Conservation (phyloP, 2,329 filamentous ascomycete species). For the Dryadomyces quercus-mongolicae region DNA sequence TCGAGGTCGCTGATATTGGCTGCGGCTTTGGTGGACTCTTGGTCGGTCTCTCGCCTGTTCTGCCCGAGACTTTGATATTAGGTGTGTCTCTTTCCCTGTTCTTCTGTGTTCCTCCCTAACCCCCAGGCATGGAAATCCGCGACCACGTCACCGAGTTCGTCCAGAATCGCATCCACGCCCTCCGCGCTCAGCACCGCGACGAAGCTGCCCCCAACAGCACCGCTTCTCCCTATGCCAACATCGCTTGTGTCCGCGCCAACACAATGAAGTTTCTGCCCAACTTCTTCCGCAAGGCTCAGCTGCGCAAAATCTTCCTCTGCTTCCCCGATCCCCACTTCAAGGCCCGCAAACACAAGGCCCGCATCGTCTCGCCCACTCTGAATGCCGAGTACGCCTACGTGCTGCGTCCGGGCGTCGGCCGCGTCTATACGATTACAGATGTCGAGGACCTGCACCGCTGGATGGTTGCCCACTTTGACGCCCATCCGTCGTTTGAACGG, state of each 20-base stretch:
- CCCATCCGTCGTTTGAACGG: constrained; percentile 67
- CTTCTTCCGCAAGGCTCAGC: constrained; percentile 73
- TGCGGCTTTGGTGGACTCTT: constrained; percentile 91
- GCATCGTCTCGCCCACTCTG: constrained; percentile 80
- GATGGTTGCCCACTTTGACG: constrained; percentile 81
- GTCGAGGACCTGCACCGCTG: constrained; percentile 87
- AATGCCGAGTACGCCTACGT: constrained; percentile 92
- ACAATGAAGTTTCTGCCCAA: constrained; percentile 99
- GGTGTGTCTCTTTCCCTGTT: constrained; percentile 33
- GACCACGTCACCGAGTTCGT: constrained; percentile 85
- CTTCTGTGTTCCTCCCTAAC: constrained; percentile 8
- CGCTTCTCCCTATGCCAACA: constrained; percentile 61
- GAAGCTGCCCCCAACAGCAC: background rate
- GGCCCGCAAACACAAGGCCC: constrained; percentile 87
- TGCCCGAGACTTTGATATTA: constrained; percentile 74
- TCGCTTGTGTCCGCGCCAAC: constrained; percentile 80
- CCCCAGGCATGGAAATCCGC: constrained; percentile 77
- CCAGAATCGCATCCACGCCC: constrained; percentile 70
- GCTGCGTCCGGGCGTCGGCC: constrained; percentile 60
- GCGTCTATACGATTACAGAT: constrained; percentile 94
- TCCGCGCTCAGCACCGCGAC: constrained; percentile 50
- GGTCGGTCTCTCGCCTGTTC: constrained; percentile 67
- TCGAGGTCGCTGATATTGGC: constrained; percentile 92
- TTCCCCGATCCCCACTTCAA: constrained; percentile 99
- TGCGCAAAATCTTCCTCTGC: constrained; percentile 90